These are phyloP conservation scores for Polytrichum commune DNA, from an alignment of 225 moss, liverwort and hornwort species.

Conservation along the genomic window DNA sequence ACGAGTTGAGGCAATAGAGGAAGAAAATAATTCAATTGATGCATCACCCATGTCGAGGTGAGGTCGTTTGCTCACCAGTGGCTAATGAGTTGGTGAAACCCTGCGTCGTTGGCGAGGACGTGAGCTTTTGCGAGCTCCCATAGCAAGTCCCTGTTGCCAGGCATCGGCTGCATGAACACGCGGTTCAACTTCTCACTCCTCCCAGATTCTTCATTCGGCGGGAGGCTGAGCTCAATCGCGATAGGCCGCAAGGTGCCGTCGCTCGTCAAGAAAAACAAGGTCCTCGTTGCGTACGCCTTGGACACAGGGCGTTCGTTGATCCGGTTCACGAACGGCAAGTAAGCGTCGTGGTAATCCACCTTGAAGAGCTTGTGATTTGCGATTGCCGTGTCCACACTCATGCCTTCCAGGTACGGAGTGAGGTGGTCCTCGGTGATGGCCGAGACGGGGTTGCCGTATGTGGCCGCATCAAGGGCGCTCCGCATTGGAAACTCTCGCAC, in stretches of 20 bases:
- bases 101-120: constrained; percentile 58
- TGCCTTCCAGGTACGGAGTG: constrained; percentile 51
- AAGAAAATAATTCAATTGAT: too few species aligned
- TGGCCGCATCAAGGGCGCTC: constrained; percentile 36
- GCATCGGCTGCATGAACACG: constrained; percentile 43
- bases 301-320: constrained; percentile 44
- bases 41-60: too few species aligned
- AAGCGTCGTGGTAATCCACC: constrained; percentile 57
- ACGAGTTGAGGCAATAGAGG: too few species aligned
- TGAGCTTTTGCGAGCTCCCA: constrained; percentile 75
- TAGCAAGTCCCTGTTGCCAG: constrained; percentile 37
- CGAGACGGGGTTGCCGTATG: constrained; percentile 41
- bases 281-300: constrained; percentile 58
- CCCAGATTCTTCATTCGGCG: constrained; percentile 22
- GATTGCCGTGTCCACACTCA: constrained; percentile 37
- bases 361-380: constrained; percentile 42
- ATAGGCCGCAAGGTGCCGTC: constrained; percentile 54
- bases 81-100: constrained; percentile 69
- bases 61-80: constrained; percentile 47
- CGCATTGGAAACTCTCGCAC: constrained; percentile 54
- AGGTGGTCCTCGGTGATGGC: constrained; percentile 51
- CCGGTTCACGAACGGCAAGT: constrained; percentile 46
- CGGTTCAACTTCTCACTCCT: constrained; percentile 15
- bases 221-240: constrained; percentile 67
- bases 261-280: constrained; percentile 41